Base-by-base conservation (phyloP, 2,329 filamentous ascomycete species). In the Tolypocladium inflatum region DNA sequence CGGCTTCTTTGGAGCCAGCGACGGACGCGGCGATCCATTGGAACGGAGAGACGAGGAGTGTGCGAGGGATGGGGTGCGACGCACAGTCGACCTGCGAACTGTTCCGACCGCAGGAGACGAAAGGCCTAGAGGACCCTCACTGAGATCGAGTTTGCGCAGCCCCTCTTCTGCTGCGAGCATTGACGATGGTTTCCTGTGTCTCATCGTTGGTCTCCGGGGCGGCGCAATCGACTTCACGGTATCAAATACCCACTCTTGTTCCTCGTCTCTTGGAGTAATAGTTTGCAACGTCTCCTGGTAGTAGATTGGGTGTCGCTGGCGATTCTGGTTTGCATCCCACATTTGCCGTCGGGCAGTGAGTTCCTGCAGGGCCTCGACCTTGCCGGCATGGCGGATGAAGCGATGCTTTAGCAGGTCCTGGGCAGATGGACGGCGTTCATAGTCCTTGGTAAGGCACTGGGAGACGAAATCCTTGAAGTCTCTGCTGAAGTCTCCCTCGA, bases 381-480 rank as follows among this genome's bases (percentile, higher is more conserved):
- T 96, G 58, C 92, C 93, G 2, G 94, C 92, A 50, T 83, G 85
- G 56, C 87, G 84, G 65, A 99, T 89, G 70, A 97, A 99, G 52
- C 87, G 86, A 73, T 97, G 93, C 68, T 87, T 88, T 56, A 97
- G 76, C 15, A 99, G 78, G 42, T 97, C 91, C 71, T 88, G 93
- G 13, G 94, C 93, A 0, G 88, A 88, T 0, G 91, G 90, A 62
- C 94, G 79, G 63, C 83, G 83, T 62, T 96, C 91, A 10, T 91
- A 88, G 66, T 97, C 91, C 70, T 97, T 99, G 66, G 93, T 88
- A 60, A 99, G 79, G 69, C 94, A 99, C 64, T 91, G 86, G 0
- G 90, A 82, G 23, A 99, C 81, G 67, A 99, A 99, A 68, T 99
- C 93, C 68, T 91, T 95, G 78, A 97, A 96, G 42, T 96, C 90